These are phyloP conservation scores for Bifiguratus adelaidae DNA, from an alignment of 192 early-diverging fungal genomes.

Conservation along the genomic window DNA sequence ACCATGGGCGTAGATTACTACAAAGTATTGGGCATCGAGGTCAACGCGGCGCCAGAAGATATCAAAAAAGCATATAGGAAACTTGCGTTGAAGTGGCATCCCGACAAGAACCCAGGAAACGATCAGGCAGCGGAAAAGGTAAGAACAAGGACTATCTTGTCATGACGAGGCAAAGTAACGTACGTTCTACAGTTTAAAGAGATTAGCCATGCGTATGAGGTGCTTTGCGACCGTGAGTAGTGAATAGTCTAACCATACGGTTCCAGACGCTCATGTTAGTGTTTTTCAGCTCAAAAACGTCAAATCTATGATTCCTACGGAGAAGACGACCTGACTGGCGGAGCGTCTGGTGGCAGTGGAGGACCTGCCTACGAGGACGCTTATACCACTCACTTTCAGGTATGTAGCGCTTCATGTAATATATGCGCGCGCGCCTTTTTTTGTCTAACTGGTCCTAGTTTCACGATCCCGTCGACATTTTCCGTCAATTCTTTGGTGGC, in stretches of 20 bases:
- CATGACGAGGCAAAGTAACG: no score
- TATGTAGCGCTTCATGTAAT: slow-evolving; percentile 2
- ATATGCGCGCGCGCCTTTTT: background rate
- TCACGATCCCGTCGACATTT: slow-evolving; percentile 21
- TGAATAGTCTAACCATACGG: background rate
- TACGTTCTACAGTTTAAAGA: slow-evolving; percentile 1
- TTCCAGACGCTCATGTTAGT: background rate
- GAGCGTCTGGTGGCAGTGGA: background rate
- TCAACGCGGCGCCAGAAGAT: slow-evolving; percentile 49
- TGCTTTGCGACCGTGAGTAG: slow-evolving; percentile 20
- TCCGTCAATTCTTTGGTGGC: slow-evolving; percentile 15
- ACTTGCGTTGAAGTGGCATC: slow-evolving; percentile 63
- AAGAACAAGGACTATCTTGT: no score
- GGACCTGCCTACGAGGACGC: background rate
- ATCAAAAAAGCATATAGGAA: slow-evolving; percentile 67
- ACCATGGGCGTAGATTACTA: no score
- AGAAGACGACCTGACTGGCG: slow-evolving; percentile 3
- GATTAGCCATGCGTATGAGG: slow-evolving; percentile 22
- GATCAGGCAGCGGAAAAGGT: slow-evolving; percentile 15
- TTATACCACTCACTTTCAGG: slow-evolving; percentile 6
- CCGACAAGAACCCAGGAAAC: slow-evolving; percentile 36
- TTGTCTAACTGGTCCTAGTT: slow-evolving; percentile 7
- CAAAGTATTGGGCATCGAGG: slow-evolving; percentile 50
- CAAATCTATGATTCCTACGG: slow-evolving; percentile 13
- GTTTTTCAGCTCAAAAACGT: slow-evolving; percentile 14